A percentile compares a stretch with the other conserved stretches of the same genome.
Conservation (phyloP, 352 stramenopile species). For the Phytophthora quininea region DNA sequence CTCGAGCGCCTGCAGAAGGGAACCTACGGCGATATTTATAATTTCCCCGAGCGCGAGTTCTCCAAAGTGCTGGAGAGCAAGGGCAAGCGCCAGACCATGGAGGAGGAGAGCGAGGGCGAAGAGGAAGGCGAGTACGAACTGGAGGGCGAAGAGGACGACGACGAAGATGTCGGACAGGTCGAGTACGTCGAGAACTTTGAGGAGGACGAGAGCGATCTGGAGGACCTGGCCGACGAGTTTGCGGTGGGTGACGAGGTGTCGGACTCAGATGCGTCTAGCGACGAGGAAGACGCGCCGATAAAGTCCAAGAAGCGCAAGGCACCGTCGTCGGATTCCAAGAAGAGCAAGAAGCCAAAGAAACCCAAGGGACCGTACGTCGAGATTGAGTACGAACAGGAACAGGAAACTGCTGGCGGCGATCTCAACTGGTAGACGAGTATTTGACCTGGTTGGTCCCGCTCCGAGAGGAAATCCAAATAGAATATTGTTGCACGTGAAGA, state of each 20-base stretch:
- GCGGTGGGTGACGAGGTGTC: constrained; percentile 58
- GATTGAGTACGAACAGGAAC: constrained; percentile 89
- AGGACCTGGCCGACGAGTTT: constrained; percentile 81
- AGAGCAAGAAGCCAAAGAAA: constrained; percentile 75
- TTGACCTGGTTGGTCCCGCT: constrained; percentile 8
- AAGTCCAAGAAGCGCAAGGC: constrained; percentile 76
- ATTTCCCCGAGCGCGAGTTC: constrained; percentile 96
- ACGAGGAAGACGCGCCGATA: constrained; percentile 49
- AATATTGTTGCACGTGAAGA: constrained; percentile 40
- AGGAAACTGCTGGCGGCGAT: constrained; percentile 50
- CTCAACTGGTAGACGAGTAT: constrained; percentile 54
- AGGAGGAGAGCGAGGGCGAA: constrained; percentile 90
- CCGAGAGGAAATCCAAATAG: constrained; percentile 37
- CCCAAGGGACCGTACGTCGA: constrained; percentile 81
- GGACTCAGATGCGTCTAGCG: constrained; percentile 45
- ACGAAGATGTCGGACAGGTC: constrained; percentile 53
- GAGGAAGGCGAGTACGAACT: constrained; percentile 66
- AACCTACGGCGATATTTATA: constrained; percentile 99
- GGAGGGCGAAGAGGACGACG: constrained; percentile 57
- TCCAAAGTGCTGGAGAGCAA: constrained; percentile 84
- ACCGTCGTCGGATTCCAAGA: constrained; percentile 29
- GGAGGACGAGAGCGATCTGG: constrained; percentile 93
- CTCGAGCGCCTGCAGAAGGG: constrained; percentile 96
- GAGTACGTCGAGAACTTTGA: constrained; percentile 91
- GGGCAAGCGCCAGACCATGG: constrained; percentile 90